Percentiles rank a stretch among this genome's conserved stretches.
Evolutionary conservation across 2,329 filamentous ascomycete genomes (phyloP).

Genomic region (Fusarium sp.): DNA sequence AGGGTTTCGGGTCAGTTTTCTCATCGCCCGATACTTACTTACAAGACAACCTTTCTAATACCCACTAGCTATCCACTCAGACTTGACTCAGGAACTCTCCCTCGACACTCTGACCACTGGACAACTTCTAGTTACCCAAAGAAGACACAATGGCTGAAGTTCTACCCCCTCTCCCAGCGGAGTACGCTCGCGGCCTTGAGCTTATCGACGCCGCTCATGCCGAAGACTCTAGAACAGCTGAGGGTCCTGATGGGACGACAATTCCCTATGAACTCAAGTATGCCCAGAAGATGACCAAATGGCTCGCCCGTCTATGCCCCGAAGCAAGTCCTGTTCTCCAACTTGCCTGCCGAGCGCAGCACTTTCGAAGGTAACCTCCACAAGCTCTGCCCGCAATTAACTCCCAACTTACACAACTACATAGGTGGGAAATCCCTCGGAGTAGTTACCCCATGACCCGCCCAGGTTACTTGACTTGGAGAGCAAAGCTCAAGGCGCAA

Average conservation of each 20-base stretch:
- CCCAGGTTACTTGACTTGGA: conserved; percentile 83
- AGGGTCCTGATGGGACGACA: conserved; percentile 55
- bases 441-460: conserved; percentile 78
- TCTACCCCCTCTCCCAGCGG: conserved; percentile 51
- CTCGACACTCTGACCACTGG: neutral
- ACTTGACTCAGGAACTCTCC: neutral
- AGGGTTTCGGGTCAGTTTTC: neutral
- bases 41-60: neutral
- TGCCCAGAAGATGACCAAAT: conserved; percentile 80
- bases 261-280: conserved; percentile 86
- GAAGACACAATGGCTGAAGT: conserved; percentile 23
- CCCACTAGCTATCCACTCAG: neutral
- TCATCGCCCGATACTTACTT: neutral
- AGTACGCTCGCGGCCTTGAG: conserved; percentile 65
- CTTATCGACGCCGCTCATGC: conserved; percentile 76
- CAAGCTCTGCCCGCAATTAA: neutral
- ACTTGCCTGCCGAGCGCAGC: conserved; percentile 84
- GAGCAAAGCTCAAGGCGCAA: conserved; percentile 77
- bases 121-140: neutral
- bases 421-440: conserved; percentile 81
- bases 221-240: conserved; percentile 52
- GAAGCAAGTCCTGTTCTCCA: conserved; percentile 73
- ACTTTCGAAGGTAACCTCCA: conserved; percentile 71
- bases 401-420: neutral
- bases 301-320: conserved; percentile 71